Evolutionary conservation across 345 rosid genomes (phyloP), one percentile per base, ranked within the genome.

Genomic region (Bruguiera sexangula): DNA sequence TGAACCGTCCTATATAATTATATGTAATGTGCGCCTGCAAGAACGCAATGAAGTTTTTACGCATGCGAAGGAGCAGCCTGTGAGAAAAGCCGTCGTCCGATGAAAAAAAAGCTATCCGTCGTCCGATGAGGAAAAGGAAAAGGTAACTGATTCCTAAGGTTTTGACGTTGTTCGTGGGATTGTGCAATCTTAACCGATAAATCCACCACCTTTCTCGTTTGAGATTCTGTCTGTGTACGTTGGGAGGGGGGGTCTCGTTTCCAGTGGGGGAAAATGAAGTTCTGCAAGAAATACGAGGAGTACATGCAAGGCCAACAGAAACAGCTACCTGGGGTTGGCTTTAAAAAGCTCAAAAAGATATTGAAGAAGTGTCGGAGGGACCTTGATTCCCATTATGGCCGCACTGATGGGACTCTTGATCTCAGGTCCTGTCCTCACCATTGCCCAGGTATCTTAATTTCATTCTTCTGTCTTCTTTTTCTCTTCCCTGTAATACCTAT

Each of bases 301-400:
- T 91, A 86, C 87, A 85, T 88, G 95, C 87, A 82, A 64, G 88
- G 66, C 6, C 93, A 88, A 46, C 76, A 83, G 80, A 80, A 84
- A 67, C 78, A 86, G 75, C 81, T 88, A 7, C 97, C 96, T 19
- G 86, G 83, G 6, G 85, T 94, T 76, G 96, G 90, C n/a, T 83
- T 91, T 79, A 94, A 89, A 80, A 91, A 87, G 39, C 93, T 94
- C 24, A 89, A 91, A 80, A 91, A 89, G 83, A 86, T 91, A 60
- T 77, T 91, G 75, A 91, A 88, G 82, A 78, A 66, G 67, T 94
- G 97, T 15, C 78, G 92, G 68, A 71, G 71, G 60, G 83, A 82
- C 62, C 70, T 70, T 53, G 70, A 66, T 62, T 53, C 86, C 24
- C 79, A 29, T 29, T 66, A 74, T 2, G 67, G 73, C 37, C 69